phyloP scores from a whole-genome alignment of 257 asterid genomes.

The Solanum gracilifrons region DNA sequence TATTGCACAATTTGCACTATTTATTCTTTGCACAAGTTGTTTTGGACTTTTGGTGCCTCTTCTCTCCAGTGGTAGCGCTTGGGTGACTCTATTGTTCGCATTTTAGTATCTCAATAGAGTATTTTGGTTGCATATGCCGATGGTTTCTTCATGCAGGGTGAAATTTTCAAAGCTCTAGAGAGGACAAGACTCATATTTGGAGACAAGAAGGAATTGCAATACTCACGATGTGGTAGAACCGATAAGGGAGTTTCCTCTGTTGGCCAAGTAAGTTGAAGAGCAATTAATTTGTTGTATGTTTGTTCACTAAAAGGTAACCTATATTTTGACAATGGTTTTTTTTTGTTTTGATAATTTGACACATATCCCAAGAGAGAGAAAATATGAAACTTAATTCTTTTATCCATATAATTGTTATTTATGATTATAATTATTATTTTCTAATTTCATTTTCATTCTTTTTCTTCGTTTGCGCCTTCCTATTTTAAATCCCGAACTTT shows the following conservation, averaged over 20 bases:
- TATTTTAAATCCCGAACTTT: background rate
- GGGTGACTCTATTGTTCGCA: background rate
- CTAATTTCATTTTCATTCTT: background rate
- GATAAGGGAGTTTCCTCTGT: constrained; percentile 98
- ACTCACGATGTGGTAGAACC: constrained; percentile 97
- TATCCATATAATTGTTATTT: background rate
- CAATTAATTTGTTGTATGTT: constrained; percentile 4
- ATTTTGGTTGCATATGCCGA: background rate
- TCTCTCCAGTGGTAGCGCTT: background rate
- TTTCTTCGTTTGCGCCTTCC: background rate
- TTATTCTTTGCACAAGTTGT: background rate
- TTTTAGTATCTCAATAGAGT: background rate
- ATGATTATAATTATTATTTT: background rate
- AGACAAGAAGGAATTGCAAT: constrained; percentile 69
- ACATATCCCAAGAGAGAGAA: background rate
- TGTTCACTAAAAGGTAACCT: background rate
- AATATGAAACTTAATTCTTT: background rate
- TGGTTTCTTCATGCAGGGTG: constrained; percentile 45
- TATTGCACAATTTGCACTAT: background rate
- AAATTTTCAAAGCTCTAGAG: constrained; percentile 73
- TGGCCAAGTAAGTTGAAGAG: constrained; percentile 64
- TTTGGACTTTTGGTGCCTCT: background rate
- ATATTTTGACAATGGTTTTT: constrained; percentile 1
- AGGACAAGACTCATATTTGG: constrained; percentile 70
- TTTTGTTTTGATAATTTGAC: background rate